Evolutionary conservation across 2,329 filamentous ascomycete genomes (phyloP).

Genomic region (Microcyclospora tardicrescens): DNA sequence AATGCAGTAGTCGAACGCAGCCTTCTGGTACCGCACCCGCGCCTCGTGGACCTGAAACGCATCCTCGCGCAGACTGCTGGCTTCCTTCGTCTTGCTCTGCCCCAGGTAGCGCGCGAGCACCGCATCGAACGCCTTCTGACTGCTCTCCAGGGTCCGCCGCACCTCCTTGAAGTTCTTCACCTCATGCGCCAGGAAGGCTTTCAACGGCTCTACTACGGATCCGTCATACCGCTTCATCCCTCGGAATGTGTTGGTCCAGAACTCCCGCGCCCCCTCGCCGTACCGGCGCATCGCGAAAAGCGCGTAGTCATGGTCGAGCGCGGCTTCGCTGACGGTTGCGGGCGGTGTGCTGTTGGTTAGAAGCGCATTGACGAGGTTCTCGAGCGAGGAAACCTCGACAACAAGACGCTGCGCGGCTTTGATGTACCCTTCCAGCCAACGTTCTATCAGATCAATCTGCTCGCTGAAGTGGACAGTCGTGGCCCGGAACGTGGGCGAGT

Average conservation of each 20-base stretch:
- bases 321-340: conserved; percentile 60
- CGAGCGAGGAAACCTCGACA: conserved; percentile 57
- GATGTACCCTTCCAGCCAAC: conserved; percentile 71
- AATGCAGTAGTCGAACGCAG: conserved; percentile 86
- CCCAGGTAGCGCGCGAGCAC: conserved; percentile 68
- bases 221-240: conserved; percentile 66
- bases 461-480: conserved; percentile 77
- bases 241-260: conserved; percentile 65
- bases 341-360: conserved; percentile 65
- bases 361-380: conserved; percentile 66
- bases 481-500: conserved; percentile 90
- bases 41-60: conserved; percentile 92
- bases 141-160: conserved; percentile 58
- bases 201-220: conserved; percentile 69
- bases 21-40: conserved; percentile 77
- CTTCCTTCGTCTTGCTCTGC: conserved; percentile 87
- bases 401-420: conserved; percentile 50
- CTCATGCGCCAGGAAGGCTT: conserved; percentile 64
- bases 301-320: conserved; percentile 92
- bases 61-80: conserved; percentile 81
- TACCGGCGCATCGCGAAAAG: conserved; percentile 73
- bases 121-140: conserved; percentile 75
- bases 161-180: conserved; percentile 77
- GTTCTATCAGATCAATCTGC: conserved; percentile 80
- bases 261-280: conserved; percentile 74